A percentile compares a stretch with the other conserved stretches of the same genome.
Conservation (phyloP, 176 grass and related monocot species). For the Avena sativa region DNA sequence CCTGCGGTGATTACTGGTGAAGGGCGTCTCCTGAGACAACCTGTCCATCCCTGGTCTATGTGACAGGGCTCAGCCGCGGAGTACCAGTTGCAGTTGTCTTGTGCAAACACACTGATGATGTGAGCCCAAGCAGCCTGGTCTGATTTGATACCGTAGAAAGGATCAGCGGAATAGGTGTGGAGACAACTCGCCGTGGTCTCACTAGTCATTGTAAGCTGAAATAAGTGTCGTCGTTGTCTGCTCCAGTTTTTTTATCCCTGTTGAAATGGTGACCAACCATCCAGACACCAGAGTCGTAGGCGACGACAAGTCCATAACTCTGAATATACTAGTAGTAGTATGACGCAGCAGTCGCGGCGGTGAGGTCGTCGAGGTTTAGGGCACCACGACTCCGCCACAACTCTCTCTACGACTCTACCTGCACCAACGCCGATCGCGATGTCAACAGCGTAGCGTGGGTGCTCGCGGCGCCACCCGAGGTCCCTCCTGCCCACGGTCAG, state of each 20-base stretch:
- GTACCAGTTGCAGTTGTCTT: background rate
- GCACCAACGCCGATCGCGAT: background rate
- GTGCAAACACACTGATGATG: background rate
- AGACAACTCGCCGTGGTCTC: background rate
- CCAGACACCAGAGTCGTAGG: background rate
- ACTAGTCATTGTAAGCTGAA: background rate
- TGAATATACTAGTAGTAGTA: background rate
- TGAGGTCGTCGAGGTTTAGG: background rate
- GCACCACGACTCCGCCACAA: background rate
- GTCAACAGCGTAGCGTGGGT: background rate
- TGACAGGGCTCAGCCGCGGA: background rate
- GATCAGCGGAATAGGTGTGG: background rate
- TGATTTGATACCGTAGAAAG: background rate
- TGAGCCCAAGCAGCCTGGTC: background rate
- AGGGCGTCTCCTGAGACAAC: background rate
- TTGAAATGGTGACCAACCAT: background rate
- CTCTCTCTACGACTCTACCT: background rate
- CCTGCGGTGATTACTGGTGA: conserved; percentile 74
- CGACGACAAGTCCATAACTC: background rate
- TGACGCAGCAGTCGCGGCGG: background rate
- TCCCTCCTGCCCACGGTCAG: no score
- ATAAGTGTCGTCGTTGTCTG: background rate
- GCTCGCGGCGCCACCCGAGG: background rate
- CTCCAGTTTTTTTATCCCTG: background rate
- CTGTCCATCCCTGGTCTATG: background rate